Base-by-base conservation (phyloP, 164 flowering plant genomes). In the Nymphaea colorata region DNA sequence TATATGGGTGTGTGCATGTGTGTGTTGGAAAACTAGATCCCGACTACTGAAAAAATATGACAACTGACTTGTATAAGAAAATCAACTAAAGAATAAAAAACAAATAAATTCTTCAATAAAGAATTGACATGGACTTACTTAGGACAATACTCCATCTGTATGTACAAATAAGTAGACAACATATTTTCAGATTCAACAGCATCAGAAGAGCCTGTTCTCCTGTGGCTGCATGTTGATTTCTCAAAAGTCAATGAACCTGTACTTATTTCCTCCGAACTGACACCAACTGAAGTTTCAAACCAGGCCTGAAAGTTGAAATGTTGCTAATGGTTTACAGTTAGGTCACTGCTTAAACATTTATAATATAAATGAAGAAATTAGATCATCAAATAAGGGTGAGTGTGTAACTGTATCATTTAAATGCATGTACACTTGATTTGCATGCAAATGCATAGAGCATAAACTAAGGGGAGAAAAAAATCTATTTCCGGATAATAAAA, bases 131-230 rank as follows among this genome's bases (percentile, higher is more conserved):
- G 7, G 11, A 45, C 42, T 41, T 67, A 94, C 99, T 97, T 78
- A 15, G 97, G 99, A 75, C 99, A 94, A 67, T 83, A 91, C 74
- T 94, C 99, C 99, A 94, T 94, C 77, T 94, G 99, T 80, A 94
- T 94, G 73, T 89, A 94, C 5, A 94, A 76, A 78, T 84, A 94
- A 42, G 97, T 90, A 42, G 93, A 86, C 66, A 78, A 72, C 72
- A 76, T 81, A 65, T 76, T 82, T 55, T 84, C 96, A 65, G 78
- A 74, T 51, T 82, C 90, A 70, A 25, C 42, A 3, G 73, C 76
- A 74, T 84, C 87, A 36, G 78, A 62, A 41, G 88, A 79, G 72
- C 74, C 81, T 59, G 82, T 72, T 64, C 75, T 86, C 72, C 10
- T 75, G 68, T 70, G 69, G 78, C 95, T 86, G 76, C 75, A 79